A percentile compares a stretch with the other conserved stretches of the same genome.
Evolutionary conservation across 768 basidiomycete genomes (phyloP).

Genomic region (Rhodosporidiobolus sp.): DNA sequence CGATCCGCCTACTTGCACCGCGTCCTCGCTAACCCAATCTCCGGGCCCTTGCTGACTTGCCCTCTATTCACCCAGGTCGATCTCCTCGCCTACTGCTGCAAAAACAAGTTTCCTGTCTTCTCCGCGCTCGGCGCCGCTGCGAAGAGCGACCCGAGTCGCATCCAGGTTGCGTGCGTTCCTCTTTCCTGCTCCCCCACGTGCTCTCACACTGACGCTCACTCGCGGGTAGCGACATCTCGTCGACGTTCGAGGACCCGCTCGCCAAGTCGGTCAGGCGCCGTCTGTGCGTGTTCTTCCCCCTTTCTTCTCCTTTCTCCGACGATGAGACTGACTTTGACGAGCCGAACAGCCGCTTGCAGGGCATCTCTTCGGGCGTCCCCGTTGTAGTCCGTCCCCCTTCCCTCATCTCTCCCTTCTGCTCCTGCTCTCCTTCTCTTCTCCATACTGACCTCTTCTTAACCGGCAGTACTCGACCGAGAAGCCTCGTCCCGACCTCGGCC

Average conservation of each 20-base stretch:
- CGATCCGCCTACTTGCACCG: neutral
- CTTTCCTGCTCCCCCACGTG: too few relatives aligned
- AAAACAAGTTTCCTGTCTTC: conserved; percentile 79
- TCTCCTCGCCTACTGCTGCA: conserved; percentile 80
- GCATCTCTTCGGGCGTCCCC: conserved; percentile 51
- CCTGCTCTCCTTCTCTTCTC: too few relatives aligned
- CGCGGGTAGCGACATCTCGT: conserved; percentile 70
- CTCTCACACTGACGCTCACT: neutral
- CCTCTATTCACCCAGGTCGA: conserved; percentile 58
- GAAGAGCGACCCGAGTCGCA: conserved; percentile 87
- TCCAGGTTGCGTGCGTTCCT: conserved; percentile 65
- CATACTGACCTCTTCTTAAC: conserved; percentile 54
- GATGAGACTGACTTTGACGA: neutral
- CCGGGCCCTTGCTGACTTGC: neutral
- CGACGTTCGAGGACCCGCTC: conserved; percentile 88
- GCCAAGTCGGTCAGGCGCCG: conserved; percentile 83
- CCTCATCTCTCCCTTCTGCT: neutral
- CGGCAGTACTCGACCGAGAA: conserved; percentile 87
- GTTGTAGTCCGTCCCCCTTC: conserved; percentile 49
- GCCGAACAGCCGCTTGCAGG: conserved; percentile 35
- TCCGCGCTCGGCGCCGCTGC: conserved; percentile 96
- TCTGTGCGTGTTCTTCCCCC: conserved; percentile 37
- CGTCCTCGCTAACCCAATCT: too few relatives aligned
- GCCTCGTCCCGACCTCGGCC: conserved; percentile 67
- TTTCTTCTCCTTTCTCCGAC: neutral